Conservation (phyloP, 2,329 filamentous ascomycete species). For the Arthrobotrys megalospora region DNA sequence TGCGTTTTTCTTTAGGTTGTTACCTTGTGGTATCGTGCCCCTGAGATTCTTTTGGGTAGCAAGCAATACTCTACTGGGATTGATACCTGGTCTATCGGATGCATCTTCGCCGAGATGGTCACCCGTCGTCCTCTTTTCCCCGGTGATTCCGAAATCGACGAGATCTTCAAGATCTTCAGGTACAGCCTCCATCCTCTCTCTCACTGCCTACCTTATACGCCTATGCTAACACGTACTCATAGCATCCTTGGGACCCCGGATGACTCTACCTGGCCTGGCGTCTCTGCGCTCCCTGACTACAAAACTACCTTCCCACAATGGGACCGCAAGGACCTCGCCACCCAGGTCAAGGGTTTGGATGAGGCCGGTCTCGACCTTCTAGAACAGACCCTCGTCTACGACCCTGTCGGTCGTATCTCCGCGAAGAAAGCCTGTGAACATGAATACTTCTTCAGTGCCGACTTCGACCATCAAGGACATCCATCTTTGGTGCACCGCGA, state of each 20-base stretch:
- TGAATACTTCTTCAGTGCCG: constrained; percentile 77
- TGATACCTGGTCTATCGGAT: constrained; percentile 95
- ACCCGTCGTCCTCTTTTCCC: constrained; percentile 93
- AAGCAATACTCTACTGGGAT: constrained; percentile 94
- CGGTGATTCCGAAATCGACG: constrained; percentile 91
- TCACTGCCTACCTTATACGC: neutral
- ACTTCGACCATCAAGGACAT: constrained; percentile 66
- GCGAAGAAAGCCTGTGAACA: constrained; percentile 89
- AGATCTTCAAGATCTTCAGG: constrained; percentile 96
- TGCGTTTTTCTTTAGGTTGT: constrained; percentile 73
- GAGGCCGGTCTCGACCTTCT: constrained; percentile 78
- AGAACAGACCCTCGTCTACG: constrained; percentile 83
- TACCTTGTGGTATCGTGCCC: constrained; percentile 91
- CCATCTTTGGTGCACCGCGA: constrained; percentile 57
- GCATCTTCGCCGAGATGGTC: constrained; percentile 97
- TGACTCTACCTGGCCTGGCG: constrained; percentile 87
- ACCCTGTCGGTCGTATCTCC: constrained; percentile 87
- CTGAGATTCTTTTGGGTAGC: constrained; percentile 90
- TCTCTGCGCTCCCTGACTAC: constrained; percentile 95
- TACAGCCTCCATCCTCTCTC: constrained; percentile 67
- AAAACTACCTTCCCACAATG: constrained; percentile 94
- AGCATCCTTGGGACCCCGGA: constrained; percentile 86
- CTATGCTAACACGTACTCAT: constrained; percentile 37
- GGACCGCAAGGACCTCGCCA: constrained; percentile 77
- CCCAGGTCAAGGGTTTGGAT: constrained; percentile 81